Base-by-base conservation (phyloP, 306 rosid species). In the Argentina anserina region DNA sequence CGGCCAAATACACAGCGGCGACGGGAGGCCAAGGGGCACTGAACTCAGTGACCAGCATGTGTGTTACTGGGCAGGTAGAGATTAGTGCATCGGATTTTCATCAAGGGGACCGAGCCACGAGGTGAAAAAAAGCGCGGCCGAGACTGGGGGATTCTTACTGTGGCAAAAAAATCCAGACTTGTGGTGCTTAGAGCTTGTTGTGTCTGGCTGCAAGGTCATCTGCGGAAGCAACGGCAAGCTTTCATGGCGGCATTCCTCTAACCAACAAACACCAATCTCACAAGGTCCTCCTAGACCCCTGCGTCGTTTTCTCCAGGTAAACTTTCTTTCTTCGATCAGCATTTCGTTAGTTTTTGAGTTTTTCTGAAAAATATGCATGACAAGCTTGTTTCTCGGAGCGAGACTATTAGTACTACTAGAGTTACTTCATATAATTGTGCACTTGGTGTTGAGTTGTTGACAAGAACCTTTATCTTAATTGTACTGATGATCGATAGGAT, bases 111-210 rank as follows among this genome's bases (percentile, higher is more conserved):
- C 85, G 4, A 79, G 33, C 31, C 4, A 67, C 4, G 98, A 89
- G 70, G 81, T 91, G 70, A 94, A 89, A 83, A 94, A 88, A 70
- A 82, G 80, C 63, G 69, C 85, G 0, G 95, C 80, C 36, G 96
- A 94, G 77, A 67, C 67, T 20, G 98, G 97, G 0, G 98, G 95
- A 18, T 91, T 91, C 26, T 92, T 94, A 69, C 82, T 91, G 21
- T 94, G 91, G 97, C 98, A 94, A 41, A 94, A 94, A 81, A 88
- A 94, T 36, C 98, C 97, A 0, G 96, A 94, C 75, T 78, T 91
- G 76, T 94, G 98, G 98, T 76, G 85, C 50, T 81, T 91, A 31
- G 98, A 94, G 79, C 81, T 91, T 3, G 60, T 94, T 12, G 86
- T 88, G 9, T 83, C 98, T 0, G 95, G 96, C 46, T 94, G 97